phyloP scores from a whole-genome alignment of 371 early-diverging fungal genomes.

The Parasitella parasitica region DNA sequence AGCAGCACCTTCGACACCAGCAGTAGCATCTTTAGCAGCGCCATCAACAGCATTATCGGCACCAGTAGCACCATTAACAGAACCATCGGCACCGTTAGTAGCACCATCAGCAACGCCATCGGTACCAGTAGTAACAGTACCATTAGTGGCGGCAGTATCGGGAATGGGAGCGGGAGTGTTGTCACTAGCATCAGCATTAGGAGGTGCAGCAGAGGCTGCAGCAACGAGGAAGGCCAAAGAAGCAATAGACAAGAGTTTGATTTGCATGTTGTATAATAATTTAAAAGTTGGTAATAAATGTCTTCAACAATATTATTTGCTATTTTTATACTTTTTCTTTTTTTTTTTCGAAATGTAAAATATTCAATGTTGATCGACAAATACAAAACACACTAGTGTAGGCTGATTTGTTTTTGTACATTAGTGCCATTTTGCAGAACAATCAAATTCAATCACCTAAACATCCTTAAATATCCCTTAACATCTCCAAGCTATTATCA shows the following conservation, averaged over 20 bases:
- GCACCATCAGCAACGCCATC: too few relatives aligned
- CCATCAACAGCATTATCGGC: too few relatives aligned
- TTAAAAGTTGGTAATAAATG: not conserved
- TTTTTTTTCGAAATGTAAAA: not conserved
- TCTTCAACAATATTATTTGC: too few relatives aligned
- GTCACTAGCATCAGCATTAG: too few relatives aligned
- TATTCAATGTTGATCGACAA: not conserved
- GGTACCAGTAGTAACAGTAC: too few relatives aligned
- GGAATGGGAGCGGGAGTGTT: too few relatives aligned
- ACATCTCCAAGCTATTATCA: not conserved
- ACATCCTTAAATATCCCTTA: too few relatives aligned
- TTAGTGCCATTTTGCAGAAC: not conserved
- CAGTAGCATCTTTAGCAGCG: too few relatives aligned
- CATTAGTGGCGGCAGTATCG: too few relatives aligned
- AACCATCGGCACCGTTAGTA: too few relatives aligned
- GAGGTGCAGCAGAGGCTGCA: slow-evolving; percentile 4
- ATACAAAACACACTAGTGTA: not conserved
- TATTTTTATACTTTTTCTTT: not conserved
- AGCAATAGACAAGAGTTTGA: not conserved
- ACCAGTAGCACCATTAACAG: too few relatives aligned
- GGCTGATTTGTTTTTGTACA: not conserved
- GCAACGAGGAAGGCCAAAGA: not conserved
- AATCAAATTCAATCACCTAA: not conserved
- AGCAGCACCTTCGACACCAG: too few relatives aligned
- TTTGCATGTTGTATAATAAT: not conserved